Percentiles rank a stretch among this genome's conserved stretches.
Evolutionary conservation across 352 stramenopile genomes (phyloP).

Genomic region (Discostella stelligera): DNA sequence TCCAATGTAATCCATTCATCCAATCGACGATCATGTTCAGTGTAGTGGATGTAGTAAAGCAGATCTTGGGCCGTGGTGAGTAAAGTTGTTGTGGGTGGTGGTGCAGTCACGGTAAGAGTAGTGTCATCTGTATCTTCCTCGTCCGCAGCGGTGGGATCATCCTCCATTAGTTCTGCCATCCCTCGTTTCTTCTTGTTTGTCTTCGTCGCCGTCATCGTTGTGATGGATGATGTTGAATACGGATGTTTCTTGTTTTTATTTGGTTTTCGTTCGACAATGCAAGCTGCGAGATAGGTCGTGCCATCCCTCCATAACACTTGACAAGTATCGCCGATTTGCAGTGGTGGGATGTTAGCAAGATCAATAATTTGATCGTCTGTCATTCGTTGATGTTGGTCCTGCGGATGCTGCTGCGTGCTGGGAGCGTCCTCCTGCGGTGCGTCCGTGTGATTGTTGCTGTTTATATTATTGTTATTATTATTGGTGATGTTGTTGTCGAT

Average conservation of each 20-base stretch:
- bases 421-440: no score
- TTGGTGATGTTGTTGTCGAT: no score
- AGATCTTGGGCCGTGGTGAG: constrained; percentile 23
- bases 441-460: no score
- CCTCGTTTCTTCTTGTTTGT: background rate
- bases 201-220: background rate
- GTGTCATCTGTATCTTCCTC: background rate
- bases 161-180: background rate
- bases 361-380: background rate
- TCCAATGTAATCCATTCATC: constrained; percentile 86
- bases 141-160: background rate
- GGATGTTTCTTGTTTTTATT: background rate
- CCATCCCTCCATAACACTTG: constrained; percentile 64
- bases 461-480: no score
- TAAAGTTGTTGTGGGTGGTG: background rate
- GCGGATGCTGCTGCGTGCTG: background rate
- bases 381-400: background rate
- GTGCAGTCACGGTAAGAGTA: background rate
- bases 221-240: background rate
- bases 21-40: constrained; percentile 83
- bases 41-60: constrained; percentile 89
- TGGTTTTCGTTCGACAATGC: constrained; percentile 59
- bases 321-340: constrained; percentile 66
- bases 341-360: constrained; percentile 4
- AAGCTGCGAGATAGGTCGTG: constrained; percentile 44